These are phyloP conservation scores for Fusarium azukiicola DNA, from an alignment of 2,329 filamentous ascomycete genomes.

Conservation along the genomic window DNA sequence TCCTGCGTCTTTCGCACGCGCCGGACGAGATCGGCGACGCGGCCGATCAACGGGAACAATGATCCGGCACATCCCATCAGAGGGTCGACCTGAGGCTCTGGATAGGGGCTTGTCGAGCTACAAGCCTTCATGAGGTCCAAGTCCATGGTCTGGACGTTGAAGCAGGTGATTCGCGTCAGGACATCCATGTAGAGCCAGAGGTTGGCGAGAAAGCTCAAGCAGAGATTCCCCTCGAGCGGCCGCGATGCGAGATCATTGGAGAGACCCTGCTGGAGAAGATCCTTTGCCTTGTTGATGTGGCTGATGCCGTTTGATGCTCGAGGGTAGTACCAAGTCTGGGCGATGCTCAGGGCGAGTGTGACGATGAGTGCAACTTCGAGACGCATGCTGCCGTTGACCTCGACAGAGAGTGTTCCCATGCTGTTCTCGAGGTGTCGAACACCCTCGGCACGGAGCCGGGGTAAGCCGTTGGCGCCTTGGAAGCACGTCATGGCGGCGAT, in stretches of 20 bases:
- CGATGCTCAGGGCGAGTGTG: constrained; percentile 33
- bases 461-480: constrained; percentile 29
- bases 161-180: constrained; percentile 35
- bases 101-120: background rate
- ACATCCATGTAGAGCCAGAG: constrained; percentile 45
- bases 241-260: constrained; percentile 6
- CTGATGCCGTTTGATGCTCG: constrained; percentile 36
- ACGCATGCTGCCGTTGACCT: constrained; percentile 11
- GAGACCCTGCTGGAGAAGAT: constrained; percentile 27
- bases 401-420: constrained; percentile 24
- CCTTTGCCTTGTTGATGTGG: constrained; percentile 27
- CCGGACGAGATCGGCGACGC: constrained; percentile 37
- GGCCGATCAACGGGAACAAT: constrained; percentile 38
- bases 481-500: constrained; percentile 45
- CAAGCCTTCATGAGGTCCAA: constrained; percentile 28
- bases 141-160: constrained; percentile 21
- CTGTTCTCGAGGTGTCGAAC: constrained; percentile 29
- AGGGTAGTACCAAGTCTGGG: constrained; percentile 42
- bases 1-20: constrained; percentile 23
- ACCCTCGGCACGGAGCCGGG: constrained; percentile 30
- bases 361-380: constrained; percentile 31
- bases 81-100: constrained; percentile 28
- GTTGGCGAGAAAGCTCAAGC: constrained; percentile 38
- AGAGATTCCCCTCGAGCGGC: background rate
- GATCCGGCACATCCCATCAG: constrained; percentile 39